phyloP scores from a whole-genome alignment of 2,329 filamentous ascomycete genomes.

The Monilinia vaccinii-corymbosi region DNA sequence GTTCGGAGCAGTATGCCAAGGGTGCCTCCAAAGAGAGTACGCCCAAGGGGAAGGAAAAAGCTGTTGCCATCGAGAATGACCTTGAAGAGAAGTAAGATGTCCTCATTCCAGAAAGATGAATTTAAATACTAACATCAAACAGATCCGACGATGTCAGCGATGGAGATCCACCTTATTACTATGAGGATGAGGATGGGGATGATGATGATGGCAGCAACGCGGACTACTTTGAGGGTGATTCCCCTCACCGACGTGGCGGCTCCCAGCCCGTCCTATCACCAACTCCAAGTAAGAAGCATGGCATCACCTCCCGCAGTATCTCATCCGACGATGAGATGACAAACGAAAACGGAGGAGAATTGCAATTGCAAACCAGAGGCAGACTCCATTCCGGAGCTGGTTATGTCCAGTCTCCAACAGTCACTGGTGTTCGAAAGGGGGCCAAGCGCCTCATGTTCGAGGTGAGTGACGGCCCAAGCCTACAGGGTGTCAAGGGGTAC shows the following conservation, averaged over 20 bases:
- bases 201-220: not conserved
- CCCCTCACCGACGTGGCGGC: not conserved
- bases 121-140: not conserved
- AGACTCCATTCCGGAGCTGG: not conserved
- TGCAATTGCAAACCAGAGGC: not conserved
- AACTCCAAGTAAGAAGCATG: not conserved
- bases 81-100: not conserved
- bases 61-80: not conserved
- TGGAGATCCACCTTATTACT: not conserved
- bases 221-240: not conserved
- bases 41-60: not conserved
- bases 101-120: not conserved
- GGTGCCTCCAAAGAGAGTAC: not conserved
- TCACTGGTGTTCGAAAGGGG: not conserved
- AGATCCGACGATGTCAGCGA: not conserved
- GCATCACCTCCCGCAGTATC: not conserved
- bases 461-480: not conserved
- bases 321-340: not conserved
- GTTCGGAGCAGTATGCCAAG: not conserved
- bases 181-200: not conserved
- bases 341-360: not conserved
- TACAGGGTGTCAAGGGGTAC: not conserved
- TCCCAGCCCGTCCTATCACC: not conserved
- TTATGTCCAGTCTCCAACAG: not conserved
- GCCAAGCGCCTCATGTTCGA: not conserved